phyloP scores from a whole-genome alignment of 176 grass and related monocot genomes.

The Eragrostis curvula region DNA sequence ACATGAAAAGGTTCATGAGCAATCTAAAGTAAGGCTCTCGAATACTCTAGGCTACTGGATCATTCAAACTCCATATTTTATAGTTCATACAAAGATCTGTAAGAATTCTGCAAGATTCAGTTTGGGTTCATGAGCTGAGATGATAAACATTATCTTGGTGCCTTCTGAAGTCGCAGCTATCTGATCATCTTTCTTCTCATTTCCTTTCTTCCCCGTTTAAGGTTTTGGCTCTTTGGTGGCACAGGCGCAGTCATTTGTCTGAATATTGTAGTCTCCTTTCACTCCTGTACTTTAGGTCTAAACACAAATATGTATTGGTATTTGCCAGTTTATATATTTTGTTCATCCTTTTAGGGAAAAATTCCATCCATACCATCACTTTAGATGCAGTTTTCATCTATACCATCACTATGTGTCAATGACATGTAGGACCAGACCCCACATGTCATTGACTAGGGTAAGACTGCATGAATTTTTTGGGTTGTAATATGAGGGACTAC shows the following conservation, averaged over 20 bases:
- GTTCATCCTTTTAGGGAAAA: no score
- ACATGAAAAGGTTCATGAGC: constrained; percentile 68
- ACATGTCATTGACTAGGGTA: no score
- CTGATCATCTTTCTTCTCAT: neutral
- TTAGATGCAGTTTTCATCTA: no score
- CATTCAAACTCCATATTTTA: neutral
- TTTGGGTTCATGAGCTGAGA: neutral
- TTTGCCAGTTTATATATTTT: neutral
- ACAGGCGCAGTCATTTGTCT: neutral
- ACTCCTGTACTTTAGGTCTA: neutral
- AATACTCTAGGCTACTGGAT: neutral
- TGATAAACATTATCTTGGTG: constrained; percentile 8
- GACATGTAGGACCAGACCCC: no score
- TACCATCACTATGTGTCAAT: no score
- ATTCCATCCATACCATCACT: no score
- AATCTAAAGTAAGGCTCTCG: constrained; percentile 75
- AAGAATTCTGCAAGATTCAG: neutral
- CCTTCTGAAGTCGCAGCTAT: constrained; percentile 7
- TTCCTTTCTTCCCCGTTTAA: constrained; percentile 1
- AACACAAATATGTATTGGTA: neutral
- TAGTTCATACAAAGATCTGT: neutral
- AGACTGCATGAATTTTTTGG: neutral
- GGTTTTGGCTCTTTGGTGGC: neutral
- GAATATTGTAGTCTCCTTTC: neutral
- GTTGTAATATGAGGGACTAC: neutral